These are phyloP conservation scores for Firmiana major DNA, from an alignment of 345 rosid species.

Conservation along the genomic window DNA sequence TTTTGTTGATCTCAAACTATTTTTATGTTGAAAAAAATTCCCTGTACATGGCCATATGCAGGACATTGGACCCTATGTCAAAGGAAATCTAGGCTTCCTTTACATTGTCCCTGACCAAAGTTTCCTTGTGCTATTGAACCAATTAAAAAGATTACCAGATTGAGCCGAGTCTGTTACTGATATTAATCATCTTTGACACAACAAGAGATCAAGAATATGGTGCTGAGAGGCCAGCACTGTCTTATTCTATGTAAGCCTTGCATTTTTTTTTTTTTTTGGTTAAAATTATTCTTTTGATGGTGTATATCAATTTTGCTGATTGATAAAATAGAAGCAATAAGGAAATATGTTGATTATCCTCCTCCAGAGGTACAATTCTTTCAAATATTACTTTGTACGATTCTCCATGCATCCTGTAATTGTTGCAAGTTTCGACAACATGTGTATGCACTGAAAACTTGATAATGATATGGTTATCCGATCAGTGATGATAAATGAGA, in stretches of 20 bases:
- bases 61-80: constrained; percentile 80
- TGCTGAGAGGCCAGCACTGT: neutral
- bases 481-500: neutral
- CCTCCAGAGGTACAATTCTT: neutral
- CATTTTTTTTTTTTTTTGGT: neutral
- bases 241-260: neutral
- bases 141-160: constrained; percentile 68
- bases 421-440: neutral
- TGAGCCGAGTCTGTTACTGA: constrained; percentile 27
- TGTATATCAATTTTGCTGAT: constrained; percentile 26
- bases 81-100: constrained; percentile 88
- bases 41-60: constrained; percentile 26
- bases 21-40: too few species aligned
- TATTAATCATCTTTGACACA: neutral
- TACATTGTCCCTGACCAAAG: constrained; percentile 82
- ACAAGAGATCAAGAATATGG: constrained; percentile 13
- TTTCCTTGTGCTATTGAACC: constrained; percentile 87
- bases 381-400: neutral
- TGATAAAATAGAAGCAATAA: neutral
- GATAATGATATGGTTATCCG: neutral
- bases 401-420: neutral
- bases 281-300: constrained; percentile 11
- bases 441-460: neutral
- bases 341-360: neutral
- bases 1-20: constrained; percentile 3